A percentile compares a stretch with the other conserved stretches of the same genome.
These are phyloP conservation scores for Noccaea caerulescens DNA, from an alignment of 345 rosid species.

Conservation along the genomic window DNA sequence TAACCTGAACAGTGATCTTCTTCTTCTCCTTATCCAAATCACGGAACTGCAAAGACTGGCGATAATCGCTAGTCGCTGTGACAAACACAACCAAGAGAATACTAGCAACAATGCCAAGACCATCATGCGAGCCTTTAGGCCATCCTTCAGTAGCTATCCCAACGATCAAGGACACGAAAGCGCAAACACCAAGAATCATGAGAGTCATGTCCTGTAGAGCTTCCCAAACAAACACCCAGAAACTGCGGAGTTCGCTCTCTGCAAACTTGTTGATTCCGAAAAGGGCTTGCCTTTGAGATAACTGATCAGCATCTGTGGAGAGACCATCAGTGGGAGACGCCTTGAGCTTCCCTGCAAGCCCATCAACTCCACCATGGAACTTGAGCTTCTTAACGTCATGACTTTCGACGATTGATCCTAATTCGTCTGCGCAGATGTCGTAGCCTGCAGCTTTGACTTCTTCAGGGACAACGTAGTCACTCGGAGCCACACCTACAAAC, in stretches of 20 bases:
- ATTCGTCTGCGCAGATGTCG: conserved; percentile 78
- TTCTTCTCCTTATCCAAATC: conserved; percentile 94
- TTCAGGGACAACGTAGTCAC: conserved; percentile 78
- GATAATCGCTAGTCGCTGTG: conserved; percentile 85
- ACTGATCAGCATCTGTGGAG: conserved; percentile 40
- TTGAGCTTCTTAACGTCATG: conserved; percentile 78
- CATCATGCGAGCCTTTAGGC: conserved; percentile 95
- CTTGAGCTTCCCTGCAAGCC: conserved; percentile 67
- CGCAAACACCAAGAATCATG: conserved; percentile 87
- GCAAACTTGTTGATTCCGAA: conserved; percentile 87
- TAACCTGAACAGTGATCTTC: conserved; percentile 83
- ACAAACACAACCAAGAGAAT: conserved; percentile 86
- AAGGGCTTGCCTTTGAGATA: conserved; percentile 65
- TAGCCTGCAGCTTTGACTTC: conserved; percentile 87
- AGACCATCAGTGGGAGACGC: conserved; percentile 67
- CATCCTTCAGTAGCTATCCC: conserved; percentile 94
- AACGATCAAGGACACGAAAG: conserved; percentile 84
- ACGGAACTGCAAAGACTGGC: conserved; percentile 82
- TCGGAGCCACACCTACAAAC: conserved; percentile 65
- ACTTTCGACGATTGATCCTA: conserved; percentile 84
- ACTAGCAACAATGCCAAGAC: conserved; percentile 89
- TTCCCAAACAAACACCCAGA: conserved; percentile 92
- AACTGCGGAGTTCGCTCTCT: conserved; percentile 62
- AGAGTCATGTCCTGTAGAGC: conserved; percentile 96
- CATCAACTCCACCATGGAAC: conserved; percentile 74